These are phyloP conservation scores for Sarocladiaceae sp. DNA, from an alignment of 2,329 filamentous ascomycete genomes.

Conservation along the genomic window DNA sequence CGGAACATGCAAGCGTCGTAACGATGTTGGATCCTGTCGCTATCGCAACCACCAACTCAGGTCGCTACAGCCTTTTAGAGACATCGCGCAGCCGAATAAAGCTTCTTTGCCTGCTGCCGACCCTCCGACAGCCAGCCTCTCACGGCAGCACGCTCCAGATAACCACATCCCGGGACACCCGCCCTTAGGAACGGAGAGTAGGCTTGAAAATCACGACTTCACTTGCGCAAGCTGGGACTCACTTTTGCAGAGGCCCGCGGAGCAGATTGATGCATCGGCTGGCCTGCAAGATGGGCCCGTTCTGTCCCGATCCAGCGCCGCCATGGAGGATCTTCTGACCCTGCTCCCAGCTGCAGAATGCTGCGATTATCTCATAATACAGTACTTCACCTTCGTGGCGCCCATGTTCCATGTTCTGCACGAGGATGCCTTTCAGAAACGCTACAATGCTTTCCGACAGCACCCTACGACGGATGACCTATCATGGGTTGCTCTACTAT, in stretches of 20 bases:
- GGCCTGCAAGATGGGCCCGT: not conserved
- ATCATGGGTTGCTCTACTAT: conserved; percentile 16
- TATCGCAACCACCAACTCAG: conserved; percentile 8
- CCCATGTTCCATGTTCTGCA: conserved; percentile 16
- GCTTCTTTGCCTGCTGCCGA: too few species aligned
- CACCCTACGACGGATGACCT: conserved; percentile 9
- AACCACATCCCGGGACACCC: too few species aligned
- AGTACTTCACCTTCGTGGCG: conserved; percentile 13
- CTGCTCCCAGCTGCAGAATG: conserved; percentile 10
- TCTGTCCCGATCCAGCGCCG: conserved; percentile 9
- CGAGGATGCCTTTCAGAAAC: conserved; percentile 15
- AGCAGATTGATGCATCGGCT: not conserved
- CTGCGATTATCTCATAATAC: conserved; percentile 13
- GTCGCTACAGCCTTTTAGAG: not conserved
- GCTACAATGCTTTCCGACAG: conserved; percentile 13
- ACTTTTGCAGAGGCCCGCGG: too few species aligned
- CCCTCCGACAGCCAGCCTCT: too few species aligned
- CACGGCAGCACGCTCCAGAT: too few species aligned
- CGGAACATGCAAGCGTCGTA: not conserved
- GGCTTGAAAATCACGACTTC: too few species aligned
- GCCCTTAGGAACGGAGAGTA: too few species aligned
- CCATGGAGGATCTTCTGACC: conserved; percentile 10
- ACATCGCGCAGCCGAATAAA: not conserved
- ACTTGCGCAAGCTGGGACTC: too few species aligned
- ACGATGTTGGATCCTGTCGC: conserved; percentile 8